Conservation (phyloP, 371 early-diverging fungal species). For the Modicella reniformis region DNA sequence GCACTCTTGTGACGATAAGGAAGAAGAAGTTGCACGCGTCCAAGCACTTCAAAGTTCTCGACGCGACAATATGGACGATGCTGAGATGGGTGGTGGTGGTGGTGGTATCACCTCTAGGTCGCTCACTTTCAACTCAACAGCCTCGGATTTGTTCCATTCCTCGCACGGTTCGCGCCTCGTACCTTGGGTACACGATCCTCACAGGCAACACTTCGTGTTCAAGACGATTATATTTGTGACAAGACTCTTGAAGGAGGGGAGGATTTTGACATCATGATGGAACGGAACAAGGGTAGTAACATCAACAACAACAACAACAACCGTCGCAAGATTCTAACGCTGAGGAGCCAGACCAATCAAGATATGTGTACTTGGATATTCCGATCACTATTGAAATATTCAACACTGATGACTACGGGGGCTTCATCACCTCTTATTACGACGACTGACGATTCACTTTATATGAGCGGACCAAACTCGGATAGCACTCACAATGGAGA, state of each 20-base stretch:
- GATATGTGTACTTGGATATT: background rate
- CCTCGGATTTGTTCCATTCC: background rate
- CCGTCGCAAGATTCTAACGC: background rate
- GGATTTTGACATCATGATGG: background rate
- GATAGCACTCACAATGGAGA: too few relatives aligned
- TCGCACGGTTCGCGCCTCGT: background rate
- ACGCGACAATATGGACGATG: background rate
- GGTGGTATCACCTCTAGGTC: background rate
- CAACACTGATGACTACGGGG: background rate
- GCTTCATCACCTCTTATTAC: too few relatives aligned
- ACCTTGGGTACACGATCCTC: constrained; percentile 20
- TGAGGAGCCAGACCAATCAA: background rate
- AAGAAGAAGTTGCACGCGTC: constrained; percentile 13
- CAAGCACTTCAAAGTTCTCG: constrained; percentile 5
- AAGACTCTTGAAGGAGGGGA: background rate
- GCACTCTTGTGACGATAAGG: background rate
- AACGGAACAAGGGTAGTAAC: background rate
- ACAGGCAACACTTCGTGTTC: constrained; percentile 12
- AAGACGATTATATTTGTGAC: constrained; percentile 1
- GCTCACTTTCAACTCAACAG: too few relatives aligned
- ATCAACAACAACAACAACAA: background rate
- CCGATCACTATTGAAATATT: background rate
- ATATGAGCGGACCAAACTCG: too few relatives aligned
- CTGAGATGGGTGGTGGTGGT: background rate
- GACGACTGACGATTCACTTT: too few relatives aligned